A percentile compares a stretch with the other conserved stretches of the same genome.
Conservation (phyloP, 1,139 yeast species). For the Pichia sp. region DNA sequence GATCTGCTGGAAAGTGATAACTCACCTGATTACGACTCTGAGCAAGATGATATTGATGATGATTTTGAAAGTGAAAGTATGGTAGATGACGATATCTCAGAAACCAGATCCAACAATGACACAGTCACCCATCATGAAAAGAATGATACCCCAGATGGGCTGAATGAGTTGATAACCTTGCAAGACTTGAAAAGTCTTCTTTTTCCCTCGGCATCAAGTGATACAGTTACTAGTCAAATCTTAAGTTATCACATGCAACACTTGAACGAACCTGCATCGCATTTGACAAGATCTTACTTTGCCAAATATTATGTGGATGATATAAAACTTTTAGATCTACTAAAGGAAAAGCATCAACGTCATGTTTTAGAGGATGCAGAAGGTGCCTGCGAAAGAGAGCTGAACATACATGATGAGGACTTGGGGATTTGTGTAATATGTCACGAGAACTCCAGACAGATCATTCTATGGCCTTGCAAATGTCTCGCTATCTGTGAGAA, state of each 20-base stretch:
- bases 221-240: conserved; percentile 26
- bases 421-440: conserved; percentile 70
- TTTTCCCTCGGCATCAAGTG: conserved; percentile 8
- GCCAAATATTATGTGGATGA: conserved; percentile 24
- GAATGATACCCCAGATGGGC: background rate
- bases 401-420: conserved; percentile 17
- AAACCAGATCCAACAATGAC: too few relatives aligned
- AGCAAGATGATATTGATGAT: conserved; percentile 1
- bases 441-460: conserved; percentile 66
- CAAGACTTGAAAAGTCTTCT: conserved; percentile 30
- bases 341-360: conserved; percentile 23
- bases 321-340: conserved; percentile 30
- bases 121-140: background rate
- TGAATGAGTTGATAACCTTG: conserved; percentile 35
- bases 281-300: conserved; percentile 44
- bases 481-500: conserved; percentile 85
- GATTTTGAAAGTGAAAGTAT: conserved; percentile 4
- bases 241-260: conserved; percentile 37
- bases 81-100: background rate
- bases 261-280: conserved; percentile 17
- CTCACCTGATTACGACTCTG: conserved; percentile 24
- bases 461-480: conserved; percentile 89
- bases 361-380: background rate
- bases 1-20: conserved; percentile 45
- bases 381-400: background rate